Evolutionary conservation across 2,329 filamentous ascomycete species (phyloP).

Genomic region (Fonsecaea nubica): DNA sequence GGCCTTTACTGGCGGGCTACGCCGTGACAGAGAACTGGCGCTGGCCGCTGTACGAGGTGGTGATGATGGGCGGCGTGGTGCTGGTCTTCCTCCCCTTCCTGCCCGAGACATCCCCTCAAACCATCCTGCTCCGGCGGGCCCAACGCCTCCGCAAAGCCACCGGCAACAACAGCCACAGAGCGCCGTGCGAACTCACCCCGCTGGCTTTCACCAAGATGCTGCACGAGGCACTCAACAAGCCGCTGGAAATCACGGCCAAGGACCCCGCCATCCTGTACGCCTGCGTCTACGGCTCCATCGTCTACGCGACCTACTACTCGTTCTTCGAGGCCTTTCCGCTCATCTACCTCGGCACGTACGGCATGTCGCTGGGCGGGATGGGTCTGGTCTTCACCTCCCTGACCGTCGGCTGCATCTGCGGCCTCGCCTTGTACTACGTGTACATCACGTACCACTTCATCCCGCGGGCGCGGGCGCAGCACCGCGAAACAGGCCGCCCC

Average conservation of each 20-base stretch:
- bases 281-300: conserved; percentile 66
- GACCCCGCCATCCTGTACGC: conserved; percentile 69
- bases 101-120: conserved; percentile 67
- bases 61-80: conserved; percentile 66
- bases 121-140: conserved; percentile 67
- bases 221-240: conserved; percentile 28
- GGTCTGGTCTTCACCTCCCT: conserved; percentile 68
- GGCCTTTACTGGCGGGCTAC: conserved; percentile 64
- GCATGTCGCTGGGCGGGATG: conserved; percentile 63
- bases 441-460: conserved; percentile 56
- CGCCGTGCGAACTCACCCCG: conserved; percentile 63
- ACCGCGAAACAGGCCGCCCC: conserved; percentile 54
- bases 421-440: conserved; percentile 55
- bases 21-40: conserved; percentile 64
- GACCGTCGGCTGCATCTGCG: conserved; percentile 62
- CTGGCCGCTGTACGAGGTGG: conserved; percentile 65
- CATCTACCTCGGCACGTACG: conserved; percentile 66
- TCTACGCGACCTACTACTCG: conserved; percentile 56
- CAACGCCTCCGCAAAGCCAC: conserved; percentile 65
- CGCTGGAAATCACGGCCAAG: conserved; percentile 51
- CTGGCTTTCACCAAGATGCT: conserved; percentile 62
- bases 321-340: conserved; percentile 73
- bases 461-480: conserved; percentile 54
- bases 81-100: conserved; percentile 66
- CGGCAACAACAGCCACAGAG: conserved; percentile 49